These are phyloP conservation scores for Hypoxylon sp. DNA, from an alignment of 2,329 filamentous ascomycete species.

Conservation along the genomic window DNA sequence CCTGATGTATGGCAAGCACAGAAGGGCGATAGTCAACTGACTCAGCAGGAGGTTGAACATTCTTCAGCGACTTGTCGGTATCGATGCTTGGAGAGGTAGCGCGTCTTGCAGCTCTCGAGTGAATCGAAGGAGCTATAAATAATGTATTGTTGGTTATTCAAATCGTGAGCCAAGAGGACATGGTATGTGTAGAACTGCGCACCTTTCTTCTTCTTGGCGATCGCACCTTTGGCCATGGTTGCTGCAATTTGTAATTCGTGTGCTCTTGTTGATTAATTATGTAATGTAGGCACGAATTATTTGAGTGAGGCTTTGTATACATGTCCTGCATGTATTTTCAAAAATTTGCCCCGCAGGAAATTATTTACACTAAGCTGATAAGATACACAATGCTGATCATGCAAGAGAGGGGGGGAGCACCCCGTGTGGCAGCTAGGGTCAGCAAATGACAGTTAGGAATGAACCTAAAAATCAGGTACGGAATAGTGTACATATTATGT, in stretches of 20 bases:
- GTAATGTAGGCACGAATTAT: background rate
- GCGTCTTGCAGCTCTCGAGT: constrained; percentile 82
- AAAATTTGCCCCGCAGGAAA: constrained; percentile 30
- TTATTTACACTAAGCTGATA: constrained; percentile 1
- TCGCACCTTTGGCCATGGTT: constrained; percentile 56
- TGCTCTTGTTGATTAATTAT: background rate
- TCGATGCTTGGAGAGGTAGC: constrained; percentile 79
- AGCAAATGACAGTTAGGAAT: constrained; percentile 8
- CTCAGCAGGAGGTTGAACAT: constrained; percentile 66
- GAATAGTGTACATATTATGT: background rate
- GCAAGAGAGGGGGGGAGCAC: background rate
- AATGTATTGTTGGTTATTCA: constrained; percentile 19
- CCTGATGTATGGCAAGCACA: constrained; percentile 77
- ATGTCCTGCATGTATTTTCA: background rate
- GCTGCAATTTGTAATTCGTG: background rate
- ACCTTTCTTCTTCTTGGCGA: constrained; percentile 56
- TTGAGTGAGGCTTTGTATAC: background rate
- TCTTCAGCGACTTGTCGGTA: constrained; percentile 79
- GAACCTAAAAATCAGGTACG: constrained; percentile 1
- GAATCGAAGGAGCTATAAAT: constrained; percentile 71
- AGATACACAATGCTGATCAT: constrained; percentile 1
- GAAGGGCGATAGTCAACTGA: constrained; percentile 70
- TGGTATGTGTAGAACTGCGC: background rate
- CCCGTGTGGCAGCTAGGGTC: constrained; percentile 3
- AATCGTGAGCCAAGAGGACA: constrained; percentile 5